A percentile compares a stretch with the other conserved stretches of the same genome.
Evolutionary conservation across 108 stramenopile genomes (phyloP).

Genomic region (Skeletonema menzelii): DNA sequence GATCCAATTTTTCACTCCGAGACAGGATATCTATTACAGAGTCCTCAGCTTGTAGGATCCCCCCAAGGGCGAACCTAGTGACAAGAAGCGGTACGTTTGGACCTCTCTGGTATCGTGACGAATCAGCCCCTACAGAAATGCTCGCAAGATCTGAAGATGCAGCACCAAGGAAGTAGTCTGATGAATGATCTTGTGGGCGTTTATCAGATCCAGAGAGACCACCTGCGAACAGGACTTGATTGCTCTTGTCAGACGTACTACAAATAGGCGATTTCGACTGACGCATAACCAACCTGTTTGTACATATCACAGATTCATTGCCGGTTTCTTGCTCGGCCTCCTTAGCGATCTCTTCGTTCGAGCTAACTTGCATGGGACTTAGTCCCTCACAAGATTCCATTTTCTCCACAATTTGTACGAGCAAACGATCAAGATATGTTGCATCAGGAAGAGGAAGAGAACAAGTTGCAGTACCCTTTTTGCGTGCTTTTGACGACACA

Average conservation of each 20-base stretch:
- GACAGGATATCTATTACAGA: constrained; percentile 49
- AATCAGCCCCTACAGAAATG: constrained; percentile 75
- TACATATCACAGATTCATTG: neutral
- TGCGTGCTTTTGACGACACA: constrained; percentile 13
- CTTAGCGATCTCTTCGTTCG: neutral
- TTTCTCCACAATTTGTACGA: constrained; percentile 46
- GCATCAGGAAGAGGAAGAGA: constrained; percentile 72
- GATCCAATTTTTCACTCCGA: constrained; percentile 22
- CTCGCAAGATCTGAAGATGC: constrained; percentile 64
- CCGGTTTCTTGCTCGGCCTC: neutral
- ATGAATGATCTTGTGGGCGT: constrained; percentile 62
- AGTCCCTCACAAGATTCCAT: constrained; percentile 27
- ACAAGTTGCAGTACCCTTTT: constrained; percentile 19
- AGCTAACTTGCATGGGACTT: neutral
- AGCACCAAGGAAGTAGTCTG: constrained; percentile 72
- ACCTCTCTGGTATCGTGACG: constrained; percentile 75
- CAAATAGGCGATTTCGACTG: neutral
- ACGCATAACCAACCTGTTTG: neutral
- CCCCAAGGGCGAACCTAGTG: constrained; percentile 70
- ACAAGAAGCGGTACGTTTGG: constrained; percentile 79
- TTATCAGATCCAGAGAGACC: constrained; percentile 64
- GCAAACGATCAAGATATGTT: constrained; percentile 59
- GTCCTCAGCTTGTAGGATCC: constrained; percentile 67
- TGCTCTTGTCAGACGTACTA: neutral
- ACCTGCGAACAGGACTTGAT: constrained; percentile 29